phyloP scores from a whole-genome alignment of 345 rosid species.

The Gossypium mustelinum region DNA sequence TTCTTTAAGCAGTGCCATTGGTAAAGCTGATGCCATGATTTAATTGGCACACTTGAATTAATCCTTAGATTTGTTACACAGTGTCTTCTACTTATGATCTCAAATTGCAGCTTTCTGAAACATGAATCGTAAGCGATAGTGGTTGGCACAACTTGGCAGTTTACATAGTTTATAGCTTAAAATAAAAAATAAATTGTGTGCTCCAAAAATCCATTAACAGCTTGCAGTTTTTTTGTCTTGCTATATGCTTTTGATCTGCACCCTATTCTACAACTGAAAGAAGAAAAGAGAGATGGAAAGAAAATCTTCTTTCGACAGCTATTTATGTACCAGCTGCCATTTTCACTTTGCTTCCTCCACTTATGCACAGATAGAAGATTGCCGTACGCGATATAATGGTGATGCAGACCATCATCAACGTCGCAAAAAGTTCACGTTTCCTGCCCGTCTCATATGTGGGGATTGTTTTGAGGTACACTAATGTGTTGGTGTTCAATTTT shows the following conservation, averaged over 20 bases:
- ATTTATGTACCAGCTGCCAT: background rate
- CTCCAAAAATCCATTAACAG: background rate
- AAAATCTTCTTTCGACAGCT: background rate
- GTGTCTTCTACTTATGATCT: background rate
- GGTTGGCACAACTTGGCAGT: background rate
- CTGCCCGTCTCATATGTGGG: constrained; percentile 86
- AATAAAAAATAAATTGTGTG: background rate
- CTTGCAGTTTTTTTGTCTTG: background rate
- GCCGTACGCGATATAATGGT: constrained; percentile 92
- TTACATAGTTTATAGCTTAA: background rate
- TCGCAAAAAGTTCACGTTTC: constrained; percentile 87
- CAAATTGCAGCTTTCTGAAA: background rate
- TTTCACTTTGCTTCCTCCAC: background rate
- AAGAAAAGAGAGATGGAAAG: background rate
- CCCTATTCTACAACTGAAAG: background rate
- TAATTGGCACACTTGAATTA: background rate
- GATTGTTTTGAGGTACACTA: constrained; percentile 89
- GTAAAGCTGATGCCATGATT: background rate
- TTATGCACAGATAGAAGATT: constrained; percentile 82
- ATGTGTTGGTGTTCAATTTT: background rate
- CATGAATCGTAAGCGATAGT: background rate
- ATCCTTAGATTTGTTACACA: background rate
- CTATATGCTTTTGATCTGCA: background rate
- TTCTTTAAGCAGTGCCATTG: background rate
- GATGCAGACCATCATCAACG: constrained; percentile 95